A percentile compares a stretch with the other conserved stretches of the same genome.
Evolutionary conservation across 139 green algal species (phyloP).

Genomic region (Chlamydomonas incerta): DNA sequence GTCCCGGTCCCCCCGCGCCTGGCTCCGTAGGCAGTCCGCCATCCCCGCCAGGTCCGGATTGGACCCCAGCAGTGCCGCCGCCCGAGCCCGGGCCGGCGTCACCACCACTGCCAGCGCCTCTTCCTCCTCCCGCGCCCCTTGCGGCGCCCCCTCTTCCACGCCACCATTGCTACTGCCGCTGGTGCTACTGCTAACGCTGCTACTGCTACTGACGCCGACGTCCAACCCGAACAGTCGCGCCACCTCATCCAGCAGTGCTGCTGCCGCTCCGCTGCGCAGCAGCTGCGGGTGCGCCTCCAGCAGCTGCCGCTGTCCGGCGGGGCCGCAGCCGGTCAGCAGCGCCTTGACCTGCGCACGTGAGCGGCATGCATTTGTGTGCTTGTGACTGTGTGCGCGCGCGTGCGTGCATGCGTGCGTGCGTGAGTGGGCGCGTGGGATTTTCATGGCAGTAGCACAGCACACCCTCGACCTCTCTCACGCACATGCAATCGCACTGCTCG

Average conservation of each 20-base stretch:
- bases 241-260: constrained; percentile 22
- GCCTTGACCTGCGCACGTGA: background rate
- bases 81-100: background rate
- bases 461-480: too few species aligned
- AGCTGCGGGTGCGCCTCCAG: constrained; percentile 15
- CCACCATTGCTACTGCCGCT: too few species aligned
- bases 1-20: constrained; percentile 41
- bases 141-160: too few species aligned
- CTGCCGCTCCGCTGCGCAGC: background rate
- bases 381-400: background rate
- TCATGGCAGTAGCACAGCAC: too few species aligned
- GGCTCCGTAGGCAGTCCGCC: background rate
- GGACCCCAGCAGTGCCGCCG: background rate
- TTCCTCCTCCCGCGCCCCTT: too few species aligned
- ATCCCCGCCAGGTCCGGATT: constrained; percentile 7
- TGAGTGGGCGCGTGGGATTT: background rate
- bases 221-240: constrained; percentile 30
- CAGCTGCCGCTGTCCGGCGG: background rate
- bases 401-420: background rate
- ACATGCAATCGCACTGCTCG: background rate
- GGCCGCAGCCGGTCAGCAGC: constrained; percentile 1
- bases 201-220: background rate
- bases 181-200: too few species aligned
- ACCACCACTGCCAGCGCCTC: background rate
- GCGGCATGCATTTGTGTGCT: too few species aligned